Evolutionary conservation across 192 early-diverging fungal species (phyloP).

Genomic region (Podila verticillata): DNA sequence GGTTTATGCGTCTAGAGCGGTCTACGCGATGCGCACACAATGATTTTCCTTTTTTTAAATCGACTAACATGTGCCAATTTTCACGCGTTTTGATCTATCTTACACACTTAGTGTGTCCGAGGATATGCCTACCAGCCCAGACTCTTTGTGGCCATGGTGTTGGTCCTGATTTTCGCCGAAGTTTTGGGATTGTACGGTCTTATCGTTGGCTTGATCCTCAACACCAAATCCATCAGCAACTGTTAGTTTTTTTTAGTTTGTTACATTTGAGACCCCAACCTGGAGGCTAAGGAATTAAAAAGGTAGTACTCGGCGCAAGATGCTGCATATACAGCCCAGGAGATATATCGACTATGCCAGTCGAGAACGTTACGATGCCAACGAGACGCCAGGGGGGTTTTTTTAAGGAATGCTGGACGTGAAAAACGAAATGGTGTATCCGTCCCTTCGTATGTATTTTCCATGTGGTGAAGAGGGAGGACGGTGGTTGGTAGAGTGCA

Average conservation of each 20-base stretch:
- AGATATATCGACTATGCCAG: too few relatives aligned
- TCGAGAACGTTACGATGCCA: too few relatives aligned
- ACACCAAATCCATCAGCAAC: conserved; percentile 79
- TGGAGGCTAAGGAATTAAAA: too few relatives aligned
- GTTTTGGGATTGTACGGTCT: conserved; percentile 97
- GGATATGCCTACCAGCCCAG: conserved; percentile 90
- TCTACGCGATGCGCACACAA: background rate
- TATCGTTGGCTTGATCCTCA: conserved; percentile 97
- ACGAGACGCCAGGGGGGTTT: too few relatives aligned
- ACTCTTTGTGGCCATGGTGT: conserved; percentile 92
- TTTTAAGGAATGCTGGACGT: too few relatives aligned
- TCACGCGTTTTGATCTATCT: background rate
- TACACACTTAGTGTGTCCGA: conserved; percentile 69
- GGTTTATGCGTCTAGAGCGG: background rate
- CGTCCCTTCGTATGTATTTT: too few relatives aligned
- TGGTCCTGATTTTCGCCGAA: conserved; percentile 99
- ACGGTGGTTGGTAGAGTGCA: too few relatives aligned
- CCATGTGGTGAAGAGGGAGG: too few relatives aligned
- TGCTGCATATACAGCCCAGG: too few relatives aligned
- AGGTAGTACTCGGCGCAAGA: too few relatives aligned
- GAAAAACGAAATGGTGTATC: too few relatives aligned
- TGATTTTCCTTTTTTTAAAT: background rate
- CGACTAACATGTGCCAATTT: background rate
- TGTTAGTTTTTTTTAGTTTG: conserved; percentile 24
- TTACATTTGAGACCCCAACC: background rate